Percentiles rank a stretch among this genome's conserved stretches.
Conservation (phyloP, 2,329 filamentous ascomycete species). For the Aspergillus tubingensis region DNA sequence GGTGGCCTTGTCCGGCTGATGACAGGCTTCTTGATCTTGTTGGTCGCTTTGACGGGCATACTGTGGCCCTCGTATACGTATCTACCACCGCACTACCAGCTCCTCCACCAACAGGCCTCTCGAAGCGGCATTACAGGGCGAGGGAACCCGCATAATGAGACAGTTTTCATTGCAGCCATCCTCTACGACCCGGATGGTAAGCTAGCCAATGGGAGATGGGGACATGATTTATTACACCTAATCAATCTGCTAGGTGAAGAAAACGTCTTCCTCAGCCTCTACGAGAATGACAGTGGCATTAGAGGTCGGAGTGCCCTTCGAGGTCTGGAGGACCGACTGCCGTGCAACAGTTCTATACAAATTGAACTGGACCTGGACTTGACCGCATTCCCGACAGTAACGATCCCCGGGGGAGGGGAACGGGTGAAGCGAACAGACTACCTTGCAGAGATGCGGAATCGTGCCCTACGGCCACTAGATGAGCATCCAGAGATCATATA, state of each 20-base stretch:
- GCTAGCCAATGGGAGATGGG: slow-evolving; percentile 66
- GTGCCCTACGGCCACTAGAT: slow-evolving; percentile 64
- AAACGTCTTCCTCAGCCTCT: slow-evolving; percentile 71
- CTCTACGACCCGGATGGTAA: slow-evolving; percentile 65
- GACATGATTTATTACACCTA: slow-evolving; percentile 59
- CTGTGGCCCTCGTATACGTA: slow-evolving; percentile 59
- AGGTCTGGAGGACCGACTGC: slow-evolving; percentile 52
- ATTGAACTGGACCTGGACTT: slow-evolving; percentile 61
- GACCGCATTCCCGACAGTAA: slow-evolving; percentile 58
- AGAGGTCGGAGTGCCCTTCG: slow-evolving; percentile 56
- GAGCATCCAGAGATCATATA: slow-evolving; percentile 46
- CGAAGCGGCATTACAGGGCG: slow-evolving; percentile 37
- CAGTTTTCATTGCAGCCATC: slow-evolving; percentile 72
- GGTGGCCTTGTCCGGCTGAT: background rate
- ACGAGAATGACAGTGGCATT: slow-evolving; percentile 67
- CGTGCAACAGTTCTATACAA: slow-evolving; percentile 56
- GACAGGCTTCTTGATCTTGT: background rate
- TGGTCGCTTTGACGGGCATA: slow-evolving; percentile 45
- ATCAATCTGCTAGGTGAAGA: slow-evolving; percentile 65
- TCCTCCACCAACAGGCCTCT: slow-evolving; percentile 31
- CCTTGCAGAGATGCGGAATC: slow-evolving; percentile 70
- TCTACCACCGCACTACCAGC: slow-evolving; percentile 55
- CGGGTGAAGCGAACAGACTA: slow-evolving; percentile 70
- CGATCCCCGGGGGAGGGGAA: slow-evolving; percentile 61
- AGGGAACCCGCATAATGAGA: slow-evolving; percentile 60